These are phyloP conservation scores for Fragaria vesca DNA, from an alignment of 306 rosid species.

Conservation along the genomic window DNA sequence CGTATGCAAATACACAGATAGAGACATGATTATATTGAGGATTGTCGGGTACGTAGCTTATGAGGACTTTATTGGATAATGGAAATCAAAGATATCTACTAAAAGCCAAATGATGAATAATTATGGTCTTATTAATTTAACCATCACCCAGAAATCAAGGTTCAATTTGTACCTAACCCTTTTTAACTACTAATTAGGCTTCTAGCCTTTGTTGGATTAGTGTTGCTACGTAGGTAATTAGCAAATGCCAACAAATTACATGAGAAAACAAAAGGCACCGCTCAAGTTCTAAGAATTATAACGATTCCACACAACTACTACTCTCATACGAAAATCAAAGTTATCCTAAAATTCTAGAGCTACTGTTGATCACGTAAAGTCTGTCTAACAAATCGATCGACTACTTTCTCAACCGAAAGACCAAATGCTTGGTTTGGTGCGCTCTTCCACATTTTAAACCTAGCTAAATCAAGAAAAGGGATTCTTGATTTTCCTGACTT, in stretches of 20 bases:
- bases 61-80: no score
- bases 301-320: not conserved
- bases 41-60: no score
- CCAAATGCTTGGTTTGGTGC: not conserved
- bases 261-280: not conserved
- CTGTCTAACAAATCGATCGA: not conserved
- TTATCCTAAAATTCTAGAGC: not conserved
- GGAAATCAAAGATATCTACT: constrained; percentile 20
- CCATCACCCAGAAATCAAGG: constrained; percentile 72
- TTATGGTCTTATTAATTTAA: constrained; percentile 38
- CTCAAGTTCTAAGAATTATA: not conserved
- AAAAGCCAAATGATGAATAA: constrained; percentile 51
- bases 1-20: not conserved
- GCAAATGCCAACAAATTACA: constrained; percentile 15
- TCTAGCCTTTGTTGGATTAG: constrained; percentile 31
- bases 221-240: constrained; percentile 12
- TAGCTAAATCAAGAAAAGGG: not conserved
- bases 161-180: constrained; percentile 35
- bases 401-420: not conserved
- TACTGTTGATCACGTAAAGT: not conserved
- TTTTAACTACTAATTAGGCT: constrained; percentile 34
- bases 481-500: not conserved
- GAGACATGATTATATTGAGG: not conserved
- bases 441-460: not conserved
- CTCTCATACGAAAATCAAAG: not conserved